Percentiles rank a stretch among this genome's conserved stretches.
phyloP scores from a whole-genome alignment of 805 yeast genomes.

The Wickerhamiella dianesei region DNA sequence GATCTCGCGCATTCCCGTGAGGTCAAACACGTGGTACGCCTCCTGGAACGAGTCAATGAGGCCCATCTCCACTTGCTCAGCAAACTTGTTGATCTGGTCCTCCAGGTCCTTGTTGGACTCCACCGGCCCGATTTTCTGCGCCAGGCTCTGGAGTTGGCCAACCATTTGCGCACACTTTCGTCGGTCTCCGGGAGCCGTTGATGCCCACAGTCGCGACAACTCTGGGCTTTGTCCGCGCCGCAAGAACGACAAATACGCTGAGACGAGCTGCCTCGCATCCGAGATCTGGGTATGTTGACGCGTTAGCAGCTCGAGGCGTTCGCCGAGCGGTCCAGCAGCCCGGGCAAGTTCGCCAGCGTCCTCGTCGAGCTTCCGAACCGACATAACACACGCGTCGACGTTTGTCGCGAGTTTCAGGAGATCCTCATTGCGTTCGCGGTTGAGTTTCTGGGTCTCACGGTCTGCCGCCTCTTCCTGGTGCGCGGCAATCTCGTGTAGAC shows the following conservation, averaged over 20 bases:
- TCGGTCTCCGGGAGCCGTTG: slow-evolving; percentile 37
- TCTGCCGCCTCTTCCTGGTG: slow-evolving; percentile 39
- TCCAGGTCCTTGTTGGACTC: slow-evolving; percentile 21
- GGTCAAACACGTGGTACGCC: slow-evolving; percentile 58
- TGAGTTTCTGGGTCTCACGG: slow-evolving; percentile 44
- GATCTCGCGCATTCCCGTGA: slow-evolving; percentile 54
- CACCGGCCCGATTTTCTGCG: slow-evolving; percentile 41
- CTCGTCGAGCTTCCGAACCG: slow-evolving; percentile 26
- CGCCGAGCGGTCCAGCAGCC: slow-evolving; percentile 22
- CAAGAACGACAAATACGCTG: slow-evolving; percentile 65
- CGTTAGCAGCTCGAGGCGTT: slow-evolving; percentile 29
- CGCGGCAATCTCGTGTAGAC: slow-evolving; percentile 43
- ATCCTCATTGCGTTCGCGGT: slow-evolving; percentile 53
- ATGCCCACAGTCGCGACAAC: slow-evolving; percentile 43
- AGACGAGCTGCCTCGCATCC: slow-evolving; percentile 57
- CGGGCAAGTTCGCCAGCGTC: slow-evolving; percentile 21
- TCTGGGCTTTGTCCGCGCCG: slow-evolving; percentile 40
- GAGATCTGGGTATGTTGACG: slow-evolving; percentile 59
- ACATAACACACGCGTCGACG: slow-evolving; percentile 28
- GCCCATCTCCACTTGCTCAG: slow-evolving; percentile 62
- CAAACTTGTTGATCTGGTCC: slow-evolving; percentile 47
- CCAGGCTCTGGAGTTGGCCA: slow-evolving; percentile 48
- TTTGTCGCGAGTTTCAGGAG: slow-evolving; percentile 42
- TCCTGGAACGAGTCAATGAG: slow-evolving; percentile 56
- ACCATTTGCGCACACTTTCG: slow-evolving; percentile 57